A percentile compares a stretch with the other conserved stretches of the same genome.
Conservation (phyloP, 257 asterid species). For the Plantago elongata region DNA sequence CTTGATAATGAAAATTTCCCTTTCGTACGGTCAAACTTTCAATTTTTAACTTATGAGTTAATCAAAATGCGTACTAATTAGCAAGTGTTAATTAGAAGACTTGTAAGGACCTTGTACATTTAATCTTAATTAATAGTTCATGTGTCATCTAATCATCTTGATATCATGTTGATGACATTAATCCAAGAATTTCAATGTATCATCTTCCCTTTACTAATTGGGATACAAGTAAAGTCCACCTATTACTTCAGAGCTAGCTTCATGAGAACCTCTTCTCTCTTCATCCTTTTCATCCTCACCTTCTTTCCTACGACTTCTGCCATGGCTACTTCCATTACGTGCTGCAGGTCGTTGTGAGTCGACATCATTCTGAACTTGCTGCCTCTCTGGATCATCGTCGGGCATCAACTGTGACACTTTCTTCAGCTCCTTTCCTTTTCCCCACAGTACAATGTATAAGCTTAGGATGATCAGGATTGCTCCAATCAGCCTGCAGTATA, state of each 20-base stretch:
- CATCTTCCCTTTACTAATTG: not conserved
- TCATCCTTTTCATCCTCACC: constrained; percentile 12
- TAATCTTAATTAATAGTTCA: too few species aligned
- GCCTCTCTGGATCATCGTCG: constrained; percentile 5
- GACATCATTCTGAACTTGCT: constrained; percentile 1
- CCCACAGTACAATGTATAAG: constrained; percentile 50
- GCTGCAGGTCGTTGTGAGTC: not conserved
- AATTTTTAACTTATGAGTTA: too few species aligned
- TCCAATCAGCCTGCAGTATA: constrained; percentile 54
- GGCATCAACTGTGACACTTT: constrained; percentile 32
- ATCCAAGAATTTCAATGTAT: not conserved
- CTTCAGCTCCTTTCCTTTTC: constrained; percentile 39
- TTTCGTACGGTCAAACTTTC: too few species aligned
- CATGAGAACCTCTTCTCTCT: constrained; percentile 19
- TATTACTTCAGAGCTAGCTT: constrained; percentile 22
- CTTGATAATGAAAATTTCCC: too few species aligned
- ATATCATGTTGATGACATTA: not conserved
- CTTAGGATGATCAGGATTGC: constrained; percentile 40
- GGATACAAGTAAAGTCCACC: constrained; percentile 22
- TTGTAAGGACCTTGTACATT: too few species aligned
- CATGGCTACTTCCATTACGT: constrained; percentile 10
- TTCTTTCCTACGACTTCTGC: constrained; percentile 7
- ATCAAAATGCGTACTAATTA: too few species aligned
- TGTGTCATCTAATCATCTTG: too few species aligned
- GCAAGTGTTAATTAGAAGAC: too few species aligned